Conservation (phyloP, 2,329 filamentous ascomycete species). For the Metarhizium sp. region DNA sequence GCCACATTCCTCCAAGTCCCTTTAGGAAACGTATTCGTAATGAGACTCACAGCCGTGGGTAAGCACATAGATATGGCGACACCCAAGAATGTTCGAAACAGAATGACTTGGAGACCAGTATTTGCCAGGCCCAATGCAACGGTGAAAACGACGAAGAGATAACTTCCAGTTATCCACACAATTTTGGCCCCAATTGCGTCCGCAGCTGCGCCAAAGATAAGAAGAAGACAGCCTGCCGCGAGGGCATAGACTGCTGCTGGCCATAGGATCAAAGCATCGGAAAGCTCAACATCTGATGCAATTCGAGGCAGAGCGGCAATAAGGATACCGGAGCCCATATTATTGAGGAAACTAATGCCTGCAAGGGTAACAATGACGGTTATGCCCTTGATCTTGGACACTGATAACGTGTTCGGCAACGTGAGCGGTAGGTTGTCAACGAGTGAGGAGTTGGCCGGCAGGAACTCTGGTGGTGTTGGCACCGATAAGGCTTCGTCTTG, state of each 20-base stretch:
- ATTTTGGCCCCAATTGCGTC: constrained; percentile 26
- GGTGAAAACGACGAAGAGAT: constrained; percentile 22
- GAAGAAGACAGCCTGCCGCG: constrained; percentile 19
- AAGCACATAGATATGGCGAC: constrained; percentile 27
- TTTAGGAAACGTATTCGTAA: too few species aligned
- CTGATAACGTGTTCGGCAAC: too few species aligned
- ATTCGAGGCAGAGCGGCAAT: constrained; percentile 23
- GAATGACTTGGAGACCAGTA: constrained; percentile 27
- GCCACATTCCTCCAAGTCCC: too few species aligned
- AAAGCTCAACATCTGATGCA: constrained; percentile 22
- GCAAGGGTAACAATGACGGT: too few species aligned
- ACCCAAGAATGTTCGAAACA: constrained; percentile 25
- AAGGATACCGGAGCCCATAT: too few species aligned
- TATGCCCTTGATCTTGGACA: too few species aligned
- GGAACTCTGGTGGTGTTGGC: neutral
- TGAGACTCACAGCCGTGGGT: too few species aligned
- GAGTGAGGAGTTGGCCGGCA: too few species aligned
- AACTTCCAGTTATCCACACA: constrained; percentile 24
- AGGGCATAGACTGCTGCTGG: constrained; percentile 20
- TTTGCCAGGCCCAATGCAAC: constrained; percentile 22
- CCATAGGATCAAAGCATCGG: constrained; percentile 21
- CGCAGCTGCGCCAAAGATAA: constrained; percentile 26
- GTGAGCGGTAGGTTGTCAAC: too few species aligned
- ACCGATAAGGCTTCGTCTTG: neutral
- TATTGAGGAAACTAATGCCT: too few species aligned